Percentiles rank a stretch among this genome's conserved stretches.
These are phyloP conservation scores for Bolboschoenoplectus hybrid DNA, from an alignment of 202 grass and related monocot species.

Conservation along the genomic window DNA sequence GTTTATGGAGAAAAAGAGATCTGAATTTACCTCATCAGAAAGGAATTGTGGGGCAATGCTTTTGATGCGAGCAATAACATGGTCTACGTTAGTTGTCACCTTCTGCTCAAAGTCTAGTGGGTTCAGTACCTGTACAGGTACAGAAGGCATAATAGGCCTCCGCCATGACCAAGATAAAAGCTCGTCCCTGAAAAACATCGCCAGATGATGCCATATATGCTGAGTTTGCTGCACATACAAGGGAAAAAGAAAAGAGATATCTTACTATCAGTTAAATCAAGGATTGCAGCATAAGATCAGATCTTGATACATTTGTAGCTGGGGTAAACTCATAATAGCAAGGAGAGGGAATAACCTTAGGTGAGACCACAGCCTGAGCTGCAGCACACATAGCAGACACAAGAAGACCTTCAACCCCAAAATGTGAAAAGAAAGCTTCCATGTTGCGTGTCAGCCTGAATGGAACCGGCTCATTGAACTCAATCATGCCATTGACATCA, in stretches of 20 bases:
- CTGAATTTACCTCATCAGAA: slow-evolving; percentile 75
- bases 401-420: slow-evolving; percentile 95
- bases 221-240: slow-evolving; percentile 77
- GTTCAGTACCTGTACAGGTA: slow-evolving; percentile 68
- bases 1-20: slow-evolving; percentile 13
- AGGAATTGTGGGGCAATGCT: slow-evolving; percentile 83
- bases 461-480: slow-evolving; percentile 94
- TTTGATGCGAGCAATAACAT: slow-evolving; percentile 80
- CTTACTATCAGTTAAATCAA: slow-evolving; percentile 30
- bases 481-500: slow-evolving; percentile 94
- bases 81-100: slow-evolving; percentile 83
- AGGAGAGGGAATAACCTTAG: slow-evolving; percentile 61
- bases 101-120: slow-evolving; percentile 91
- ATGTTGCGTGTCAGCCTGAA: slow-evolving; percentile 97
- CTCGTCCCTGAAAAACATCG: slow-evolving; percentile 99
- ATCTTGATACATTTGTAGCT: neutral
- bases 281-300: neutral
- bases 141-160: slow-evolving; percentile 84
- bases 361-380: slow-evolving; percentile 90
- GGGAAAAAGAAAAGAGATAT: neutral
- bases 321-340: slow-evolving; percentile 22
- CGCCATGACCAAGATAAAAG: slow-evolving; percentile 99
- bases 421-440: slow-evolving; percentile 98
- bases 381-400: slow-evolving; percentile 96
- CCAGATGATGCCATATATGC: slow-evolving; percentile 98